Evolutionary conservation across 129 eudicot genomes (phyloP).

Genomic region (Saposhnikovia divaricata): DNA sequence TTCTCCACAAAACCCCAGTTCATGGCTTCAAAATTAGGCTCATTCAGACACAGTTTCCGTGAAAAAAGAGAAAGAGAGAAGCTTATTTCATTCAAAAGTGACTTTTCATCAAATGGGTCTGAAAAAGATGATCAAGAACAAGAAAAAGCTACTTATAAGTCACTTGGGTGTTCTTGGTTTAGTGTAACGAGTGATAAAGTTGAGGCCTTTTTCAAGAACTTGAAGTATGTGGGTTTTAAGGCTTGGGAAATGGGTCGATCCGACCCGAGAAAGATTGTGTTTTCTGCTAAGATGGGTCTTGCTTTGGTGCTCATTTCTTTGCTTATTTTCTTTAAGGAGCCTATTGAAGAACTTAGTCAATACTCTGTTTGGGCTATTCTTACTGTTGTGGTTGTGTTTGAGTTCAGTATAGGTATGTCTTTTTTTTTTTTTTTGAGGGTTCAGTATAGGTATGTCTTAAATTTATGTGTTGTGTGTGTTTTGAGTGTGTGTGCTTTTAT

Average conservation of each 20-base stretch:
- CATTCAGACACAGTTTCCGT: constrained; percentile 19
- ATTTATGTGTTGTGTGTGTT: too few species aligned
- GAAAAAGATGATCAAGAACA: not conserved
- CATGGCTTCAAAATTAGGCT: constrained; percentile 17
- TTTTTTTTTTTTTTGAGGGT: too few species aligned
- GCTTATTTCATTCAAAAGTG: not conserved
- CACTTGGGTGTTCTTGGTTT: constrained; percentile 13
- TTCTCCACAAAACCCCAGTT: not conserved
- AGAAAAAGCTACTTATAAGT: not conserved
- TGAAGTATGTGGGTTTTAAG: constrained; percentile 19
- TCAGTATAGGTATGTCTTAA: too few species aligned
- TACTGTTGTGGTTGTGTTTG: constrained; percentile 67
- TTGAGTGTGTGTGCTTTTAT: not conserved
- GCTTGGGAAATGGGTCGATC: constrained; percentile 42
- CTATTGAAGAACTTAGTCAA: constrained; percentile 38
- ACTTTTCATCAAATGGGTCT: not conserved
- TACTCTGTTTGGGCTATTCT: constrained; percentile 67
- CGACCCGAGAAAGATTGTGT: constrained; percentile 57
- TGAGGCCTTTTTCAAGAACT: constrained; percentile 16
- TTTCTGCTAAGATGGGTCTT: constrained; percentile 52
- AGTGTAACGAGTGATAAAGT: constrained; percentile 13
- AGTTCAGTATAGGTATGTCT: constrained; percentile 73
- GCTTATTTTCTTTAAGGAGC: constrained; percentile 48
- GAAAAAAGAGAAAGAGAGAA: constrained; percentile 24
- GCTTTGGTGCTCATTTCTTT: constrained; percentile 54